Conservation (phyloP, 2,329 filamentous ascomycete species). For the Colletotrichum karsti region DNA sequence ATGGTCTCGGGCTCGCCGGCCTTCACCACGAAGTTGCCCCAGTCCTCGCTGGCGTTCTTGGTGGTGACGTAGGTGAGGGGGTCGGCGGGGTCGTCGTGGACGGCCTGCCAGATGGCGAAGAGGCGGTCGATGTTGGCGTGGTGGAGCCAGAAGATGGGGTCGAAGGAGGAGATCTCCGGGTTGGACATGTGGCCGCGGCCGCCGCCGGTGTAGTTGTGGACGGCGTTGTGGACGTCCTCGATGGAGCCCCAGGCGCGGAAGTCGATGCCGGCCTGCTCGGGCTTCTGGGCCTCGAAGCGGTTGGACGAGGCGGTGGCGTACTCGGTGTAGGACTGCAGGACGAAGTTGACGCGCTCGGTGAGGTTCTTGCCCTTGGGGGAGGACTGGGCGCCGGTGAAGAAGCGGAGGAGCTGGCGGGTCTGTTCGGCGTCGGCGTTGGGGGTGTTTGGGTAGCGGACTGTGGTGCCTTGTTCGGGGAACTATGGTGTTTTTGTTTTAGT, state of each 20-base stretch:
- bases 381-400: conserved; percentile 3
- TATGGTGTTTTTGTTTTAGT: not conserved
- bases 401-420: not conserved
- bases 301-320: conserved; percentile 16
- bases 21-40: conserved; percentile 40
- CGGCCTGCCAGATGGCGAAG: conserved; percentile 24
- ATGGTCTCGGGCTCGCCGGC: conserved; percentile 32
- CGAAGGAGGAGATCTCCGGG: conserved; percentile 66
- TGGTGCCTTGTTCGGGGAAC: conserved; percentile 14
- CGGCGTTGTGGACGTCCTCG: conserved; percentile 49
- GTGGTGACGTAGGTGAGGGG: conserved; percentile 20
- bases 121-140: conserved; percentile 25
- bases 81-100: conserved; percentile 14
- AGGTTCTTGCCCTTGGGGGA: conserved; percentile 7
- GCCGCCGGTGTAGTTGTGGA: conserved; percentile 43
- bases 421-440: not conserved
- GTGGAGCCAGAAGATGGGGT: conserved; percentile 69
- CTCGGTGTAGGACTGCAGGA: conserved; percentile 25
- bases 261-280: not conserved
- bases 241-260: conserved; percentile 31
- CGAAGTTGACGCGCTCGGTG: conserved; percentile 24
- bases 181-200: conserved; percentile 51
- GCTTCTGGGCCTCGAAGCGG: conserved; percentile 1
- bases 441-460: conserved; percentile 32
- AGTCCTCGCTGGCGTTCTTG: not conserved